Conservation (phyloP, 805 yeast genomes). For the Kodamaea hsintzibuensis region DNA sequence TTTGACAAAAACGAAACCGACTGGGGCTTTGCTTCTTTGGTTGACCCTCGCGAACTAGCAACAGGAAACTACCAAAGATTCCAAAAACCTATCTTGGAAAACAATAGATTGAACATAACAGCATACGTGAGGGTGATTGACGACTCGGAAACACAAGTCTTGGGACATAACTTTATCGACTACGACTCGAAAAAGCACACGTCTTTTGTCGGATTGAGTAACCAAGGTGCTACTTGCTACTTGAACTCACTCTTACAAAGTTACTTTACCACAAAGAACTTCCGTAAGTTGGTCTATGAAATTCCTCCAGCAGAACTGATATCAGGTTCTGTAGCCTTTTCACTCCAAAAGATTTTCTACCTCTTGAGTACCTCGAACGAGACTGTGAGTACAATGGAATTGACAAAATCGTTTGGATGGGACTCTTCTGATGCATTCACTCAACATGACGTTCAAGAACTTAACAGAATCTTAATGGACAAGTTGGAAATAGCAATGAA, state of each 20-base stretch:
- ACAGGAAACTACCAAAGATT: conserved; percentile 23
- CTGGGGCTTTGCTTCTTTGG: conserved; percentile 91
- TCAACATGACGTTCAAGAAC: conserved; percentile 97
- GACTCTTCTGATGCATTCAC: conserved; percentile 92
- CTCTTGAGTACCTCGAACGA: conserved; percentile 68
- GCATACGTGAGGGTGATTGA: conserved; percentile 75
- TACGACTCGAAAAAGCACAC: conserved; percentile 86
- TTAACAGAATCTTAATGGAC: conserved; percentile 94
- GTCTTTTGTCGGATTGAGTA: conserved; percentile 89
- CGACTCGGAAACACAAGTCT: conserved; percentile 86
- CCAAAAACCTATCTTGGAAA: conserved; percentile 43
- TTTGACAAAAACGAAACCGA: conserved; percentile 77
- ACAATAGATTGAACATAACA: conserved; percentile 66
- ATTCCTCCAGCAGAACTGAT: conserved; percentile 69
- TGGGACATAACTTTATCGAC: conserved; percentile 86
- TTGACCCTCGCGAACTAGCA: conserved; percentile 55
- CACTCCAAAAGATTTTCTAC: conserved; percentile 87
- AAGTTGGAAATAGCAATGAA: conserved; percentile 88
- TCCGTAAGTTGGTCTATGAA: conserved; percentile 82
- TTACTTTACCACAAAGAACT: conserved; percentile 78
- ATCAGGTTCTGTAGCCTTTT: conserved; percentile 62
- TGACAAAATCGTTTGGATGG: conserved; percentile 97
- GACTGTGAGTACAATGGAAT: conserved; percentile 81
- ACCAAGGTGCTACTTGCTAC: conserved; percentile 99
- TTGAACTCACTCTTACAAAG: conserved; percentile 90